Percentiles rank a stretch among this genome's conserved stretches.
Conservation (phyloP, 768 basidiomycete genomes). For the Phlebiopsis gigantea region DNA sequence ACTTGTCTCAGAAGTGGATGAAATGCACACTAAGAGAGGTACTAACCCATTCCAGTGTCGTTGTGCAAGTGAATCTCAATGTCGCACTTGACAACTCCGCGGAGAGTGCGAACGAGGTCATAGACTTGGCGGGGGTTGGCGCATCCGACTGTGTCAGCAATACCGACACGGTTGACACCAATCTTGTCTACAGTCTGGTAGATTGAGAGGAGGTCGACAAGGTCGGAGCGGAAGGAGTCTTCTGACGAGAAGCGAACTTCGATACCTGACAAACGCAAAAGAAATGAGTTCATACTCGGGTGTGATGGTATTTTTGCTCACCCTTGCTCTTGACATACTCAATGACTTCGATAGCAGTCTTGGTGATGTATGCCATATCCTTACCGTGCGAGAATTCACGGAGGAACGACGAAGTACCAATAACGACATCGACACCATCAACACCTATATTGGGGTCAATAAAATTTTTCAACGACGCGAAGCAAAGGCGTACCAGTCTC, state of each 20-base stretch:
- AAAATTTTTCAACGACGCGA: neutral
- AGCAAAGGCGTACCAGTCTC: slow-evolving; percentile 72
- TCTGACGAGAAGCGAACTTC: slow-evolving; percentile 99
- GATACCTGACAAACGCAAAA: slow-evolving; percentile 39
- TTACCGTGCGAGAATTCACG: slow-evolving; percentile 99
- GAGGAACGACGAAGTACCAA: slow-evolving; percentile 98
- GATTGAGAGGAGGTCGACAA: slow-evolving; percentile 96
- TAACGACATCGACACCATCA: slow-evolving; percentile 98
- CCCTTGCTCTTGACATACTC: slow-evolving; percentile 99
- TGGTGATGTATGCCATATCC: slow-evolving; percentile 99
- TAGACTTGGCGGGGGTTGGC: slow-evolving; percentile 99
- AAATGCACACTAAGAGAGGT: neutral
- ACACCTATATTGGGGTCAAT: neutral
- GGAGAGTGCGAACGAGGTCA: slow-evolving; percentile 91
- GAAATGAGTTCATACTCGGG: neutral
- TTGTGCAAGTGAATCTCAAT: slow-evolving; percentile 99
- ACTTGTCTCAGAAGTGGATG: neutral
- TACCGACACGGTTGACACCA: slow-evolving; percentile 97
- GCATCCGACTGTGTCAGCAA: slow-evolving; percentile 98
- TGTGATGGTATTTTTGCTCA: slow-evolving; percentile 2
- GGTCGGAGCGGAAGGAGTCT: slow-evolving; percentile 99
- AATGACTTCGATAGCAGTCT: slow-evolving; percentile 97
- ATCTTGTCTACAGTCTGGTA: slow-evolving; percentile 99
- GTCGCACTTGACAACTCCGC: slow-evolving; percentile 95
- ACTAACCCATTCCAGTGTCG: slow-evolving; percentile 91